phyloP scores from a whole-genome alignment of 371 early-diverging fungal species.

The Mucor lusitanicus region DNA sequence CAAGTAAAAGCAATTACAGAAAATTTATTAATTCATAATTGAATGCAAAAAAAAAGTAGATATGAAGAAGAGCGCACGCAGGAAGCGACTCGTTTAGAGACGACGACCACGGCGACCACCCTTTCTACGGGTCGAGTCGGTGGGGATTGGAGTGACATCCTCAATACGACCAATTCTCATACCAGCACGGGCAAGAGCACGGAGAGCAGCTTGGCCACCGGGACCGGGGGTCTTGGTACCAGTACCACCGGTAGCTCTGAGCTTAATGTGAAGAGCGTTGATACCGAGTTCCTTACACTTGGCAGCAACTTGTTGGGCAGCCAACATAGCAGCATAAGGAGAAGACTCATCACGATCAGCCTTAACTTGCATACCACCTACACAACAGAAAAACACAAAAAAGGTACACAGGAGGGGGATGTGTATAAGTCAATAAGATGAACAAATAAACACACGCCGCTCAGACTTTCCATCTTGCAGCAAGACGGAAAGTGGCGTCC shows the following conservation, averaged over 20 bases:
- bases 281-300: constrained; percentile 99
- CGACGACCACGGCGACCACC: constrained; percentile 99
- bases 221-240: constrained; percentile 99
- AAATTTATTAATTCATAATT: neutral
- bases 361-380: constrained; percentile 99
- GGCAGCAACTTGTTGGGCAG: constrained; percentile 99
- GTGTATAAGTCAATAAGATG: neutral
- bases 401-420: constrained; percentile 1
- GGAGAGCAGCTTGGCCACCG: constrained; percentile 99
- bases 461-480: neutral
- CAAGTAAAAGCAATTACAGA: neutral
- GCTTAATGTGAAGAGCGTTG: constrained; percentile 99
- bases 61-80: neutral
- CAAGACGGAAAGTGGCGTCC: neutral
- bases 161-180: constrained; percentile 99
- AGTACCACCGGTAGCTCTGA: constrained; percentile 99
- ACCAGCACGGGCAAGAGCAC: constrained; percentile 99
- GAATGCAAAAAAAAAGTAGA: neutral
- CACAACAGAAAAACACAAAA: neutral
- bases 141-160: constrained; percentile 99
- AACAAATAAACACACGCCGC: constrained; percentile 1
- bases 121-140: constrained; percentile 99
- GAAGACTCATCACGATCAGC: constrained; percentile 99
- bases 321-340: constrained; percentile 99
- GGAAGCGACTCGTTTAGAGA: constrained; percentile 71